Percentiles rank a stretch among this genome's conserved stretches.
These are phyloP conservation scores for Fraxinus quadrangulata DNA, from an alignment of 257 asterid species.

Conservation along the genomic window DNA sequence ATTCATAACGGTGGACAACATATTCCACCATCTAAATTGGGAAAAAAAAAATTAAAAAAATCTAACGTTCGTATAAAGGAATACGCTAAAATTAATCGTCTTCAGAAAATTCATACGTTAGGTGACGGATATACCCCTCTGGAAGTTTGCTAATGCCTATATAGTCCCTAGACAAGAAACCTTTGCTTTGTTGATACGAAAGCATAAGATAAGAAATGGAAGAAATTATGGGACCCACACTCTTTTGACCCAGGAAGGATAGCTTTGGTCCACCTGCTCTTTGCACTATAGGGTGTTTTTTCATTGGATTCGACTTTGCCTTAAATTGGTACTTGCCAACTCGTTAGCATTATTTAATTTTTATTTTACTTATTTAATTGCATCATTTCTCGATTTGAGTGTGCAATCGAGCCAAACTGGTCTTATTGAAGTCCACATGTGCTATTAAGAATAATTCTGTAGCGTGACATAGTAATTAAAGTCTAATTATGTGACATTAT, in stretches of 20 bases:
- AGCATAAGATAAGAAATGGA: conserved; percentile 32
- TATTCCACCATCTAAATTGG: not conserved
- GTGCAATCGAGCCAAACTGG: not conserved
- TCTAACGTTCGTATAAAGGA: conserved; percentile 1
- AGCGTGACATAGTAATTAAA: conserved; percentile 18
- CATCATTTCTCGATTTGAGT: not conserved
- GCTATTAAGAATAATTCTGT: conserved; percentile 14
- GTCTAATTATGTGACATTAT: not conserved
- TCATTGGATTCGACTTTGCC: conserved; percentile 39
- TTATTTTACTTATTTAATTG: not conserved
- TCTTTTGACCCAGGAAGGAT: conserved; percentile 16
- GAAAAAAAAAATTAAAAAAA: not conserved
- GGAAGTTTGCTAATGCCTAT: not conserved
- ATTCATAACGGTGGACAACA: conserved; percentile 4
- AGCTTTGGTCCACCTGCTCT: conserved; percentile 39
- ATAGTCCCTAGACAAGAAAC: conserved; percentile 8
- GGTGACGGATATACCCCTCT: conserved; percentile 22
- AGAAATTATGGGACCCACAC: conserved; percentile 39
- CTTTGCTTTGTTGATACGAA: conserved; percentile 51
- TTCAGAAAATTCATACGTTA: not conserved
- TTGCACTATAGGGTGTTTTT: conserved; percentile 20
- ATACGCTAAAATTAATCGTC: not conserved
- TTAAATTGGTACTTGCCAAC: conserved; percentile 11
- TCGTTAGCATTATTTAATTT: not conserved
- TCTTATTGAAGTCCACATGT: not conserved